A percentile compares a stretch with the other conserved stretches of the same genome.
Conservation (phyloP, 805 yeast species). For the Ogataea kodamae region DNA sequence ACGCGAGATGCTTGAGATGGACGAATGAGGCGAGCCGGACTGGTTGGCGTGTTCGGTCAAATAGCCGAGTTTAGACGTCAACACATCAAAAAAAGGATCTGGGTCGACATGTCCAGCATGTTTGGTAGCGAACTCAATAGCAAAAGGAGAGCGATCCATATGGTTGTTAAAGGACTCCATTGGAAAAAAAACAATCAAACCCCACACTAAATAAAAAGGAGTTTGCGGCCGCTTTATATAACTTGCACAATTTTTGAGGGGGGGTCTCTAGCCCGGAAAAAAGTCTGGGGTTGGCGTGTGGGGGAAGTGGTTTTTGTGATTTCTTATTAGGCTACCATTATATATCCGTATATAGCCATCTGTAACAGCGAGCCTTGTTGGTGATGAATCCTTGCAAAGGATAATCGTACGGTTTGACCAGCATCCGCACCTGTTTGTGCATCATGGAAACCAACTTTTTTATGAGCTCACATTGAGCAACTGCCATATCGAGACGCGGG, state of each 20-base stretch:
- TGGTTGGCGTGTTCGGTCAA: constrained; percentile 18
- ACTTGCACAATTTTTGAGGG: constrained; percentile 9
- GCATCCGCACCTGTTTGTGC: constrained; percentile 5
- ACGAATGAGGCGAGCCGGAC: constrained; percentile 28
- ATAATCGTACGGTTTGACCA: constrained; percentile 1
- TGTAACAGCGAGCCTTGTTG: constrained; percentile 1
- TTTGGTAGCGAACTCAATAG: constrained; percentile 1
- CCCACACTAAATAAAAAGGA: constrained; percentile 8
- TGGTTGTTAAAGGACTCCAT: constrained; percentile 19
- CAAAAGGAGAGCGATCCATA: constrained; percentile 7
- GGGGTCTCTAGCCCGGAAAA: constrained; percentile 3
- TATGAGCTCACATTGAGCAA: constrained; percentile 4
- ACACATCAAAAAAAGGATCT: constrained; percentile 21
- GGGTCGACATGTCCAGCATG: constrained; percentile 7
- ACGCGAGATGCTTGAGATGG: constrained; percentile 29
- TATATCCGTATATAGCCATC: constrained; percentile 5
- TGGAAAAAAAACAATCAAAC: constrained; percentile 3
- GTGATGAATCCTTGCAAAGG: constrained; percentile 1
- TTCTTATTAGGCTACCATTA: constrained; percentile 4
- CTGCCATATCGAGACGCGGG: constrained; percentile 8
- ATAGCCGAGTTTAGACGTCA: constrained; percentile 17
- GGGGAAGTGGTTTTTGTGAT: constrained; percentile 1
- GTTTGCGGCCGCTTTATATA: constrained; percentile 13
- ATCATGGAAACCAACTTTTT: constrained; percentile 7
- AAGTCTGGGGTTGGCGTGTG: constrained; percentile 13